Base-by-base conservation (phyloP, 345 rosid species). In the Alliaria petiolata region DNA sequence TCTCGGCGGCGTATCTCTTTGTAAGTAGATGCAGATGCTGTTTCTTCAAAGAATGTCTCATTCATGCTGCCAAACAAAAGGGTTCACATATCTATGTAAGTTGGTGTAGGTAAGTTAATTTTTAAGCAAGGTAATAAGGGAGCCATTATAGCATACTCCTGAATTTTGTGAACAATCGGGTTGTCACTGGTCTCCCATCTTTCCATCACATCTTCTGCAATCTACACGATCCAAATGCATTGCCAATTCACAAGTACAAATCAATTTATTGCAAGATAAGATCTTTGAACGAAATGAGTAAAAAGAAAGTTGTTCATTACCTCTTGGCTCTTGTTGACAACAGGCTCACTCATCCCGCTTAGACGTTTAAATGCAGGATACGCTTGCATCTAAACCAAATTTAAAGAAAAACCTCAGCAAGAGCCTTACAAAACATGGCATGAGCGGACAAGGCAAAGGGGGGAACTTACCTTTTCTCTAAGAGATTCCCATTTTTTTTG, bases 131-230 rank as follows among this genome's bases (percentile, higher is more conserved):
- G 25, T 44, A 31, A 26, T 25, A 71, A 44, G 31, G 33, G 65
- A 43, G 11, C 13, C 33, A 13, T 39, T 70, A 62, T 49, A 67
- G 36, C 86, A 60, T 87, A 95, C 97, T 95, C 98, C 75, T 92
- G 99, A 78, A 95, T 89, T 84, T 90, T 95, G 84, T 88, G 93
- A 64, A 92, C 97, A 67, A 95, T 81, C 35, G 97, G 97, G 77
- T 58, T 87, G 76, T 95, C 99, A 70, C 96, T 92, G 25, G 98
- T 95, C 75, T 95, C 99, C 99, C 98, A 92, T 84, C 83, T 87
- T 81, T 95, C 99, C 51, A 81, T 87, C 81, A 88, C 25, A 69
- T 92, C 99, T 75, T 92, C 99, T 26, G 96, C 97, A 75, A 95
- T 81, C 99, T 92, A 84, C 53, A 31, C 52, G 67, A 65, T 60